Conservation (phyloP, 2,329 filamentous ascomycete species). For the Fusarium sp. region DNA sequence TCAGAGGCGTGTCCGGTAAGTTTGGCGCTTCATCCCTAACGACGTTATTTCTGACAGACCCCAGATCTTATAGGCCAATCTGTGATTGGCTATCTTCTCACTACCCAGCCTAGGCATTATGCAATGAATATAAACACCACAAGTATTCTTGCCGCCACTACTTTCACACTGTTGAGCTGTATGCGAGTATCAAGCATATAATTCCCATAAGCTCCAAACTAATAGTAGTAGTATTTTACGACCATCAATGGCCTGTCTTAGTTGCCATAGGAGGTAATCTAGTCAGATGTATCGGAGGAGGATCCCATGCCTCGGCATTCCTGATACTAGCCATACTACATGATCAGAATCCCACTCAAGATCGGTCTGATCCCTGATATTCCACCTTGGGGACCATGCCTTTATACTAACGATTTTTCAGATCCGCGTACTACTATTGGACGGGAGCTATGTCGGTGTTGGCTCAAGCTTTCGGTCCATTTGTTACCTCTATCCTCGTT, state of each 20-base stretch:
- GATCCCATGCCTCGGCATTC: neutral
- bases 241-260: neutral
- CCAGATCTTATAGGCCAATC: neutral
- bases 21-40: neutral
- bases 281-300: neutral
- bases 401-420: fast-evolving
- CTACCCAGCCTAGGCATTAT: neutral
- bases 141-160: neutral
- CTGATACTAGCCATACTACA: neutral
- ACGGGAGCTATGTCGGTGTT: neutral
- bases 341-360: neutral
- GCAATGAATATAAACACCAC: neutral
- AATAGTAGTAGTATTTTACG: neutral
- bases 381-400: fast-evolving
- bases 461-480: neutral
- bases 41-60: neutral
- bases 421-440: neutral
- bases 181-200: fast-evolving
- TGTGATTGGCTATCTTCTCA: neutral
- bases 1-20: neutral
- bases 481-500: neutral
- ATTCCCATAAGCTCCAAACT: neutral
- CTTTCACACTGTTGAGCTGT: neutral
- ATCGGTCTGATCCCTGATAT: neutral
- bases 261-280: neutral